These are phyloP conservation scores for Cladosporium halotolerans DNA, from an alignment of 2,329 filamentous ascomycete genomes.

Conservation along the genomic window DNA sequence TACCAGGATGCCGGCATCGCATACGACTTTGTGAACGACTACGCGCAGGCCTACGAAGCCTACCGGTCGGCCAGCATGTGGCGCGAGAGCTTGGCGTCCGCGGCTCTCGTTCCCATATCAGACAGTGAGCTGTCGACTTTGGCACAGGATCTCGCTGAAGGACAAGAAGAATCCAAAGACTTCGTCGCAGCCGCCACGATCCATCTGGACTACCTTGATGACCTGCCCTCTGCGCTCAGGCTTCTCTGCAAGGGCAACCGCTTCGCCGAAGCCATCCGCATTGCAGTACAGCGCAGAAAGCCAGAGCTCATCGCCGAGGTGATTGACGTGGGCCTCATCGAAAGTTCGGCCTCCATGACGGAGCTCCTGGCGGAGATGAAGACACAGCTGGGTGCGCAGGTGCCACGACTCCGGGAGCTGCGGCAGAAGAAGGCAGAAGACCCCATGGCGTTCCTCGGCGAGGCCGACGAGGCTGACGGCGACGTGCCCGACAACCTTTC, in stretches of 20 bases:
- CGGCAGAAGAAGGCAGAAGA: slow-evolving; percentile 75
- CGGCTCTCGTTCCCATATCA: slow-evolving; percentile 61
- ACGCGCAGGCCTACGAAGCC: slow-evolving; percentile 67
- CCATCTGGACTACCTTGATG: slow-evolving; percentile 71
- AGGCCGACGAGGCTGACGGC: slow-evolving; percentile 39
- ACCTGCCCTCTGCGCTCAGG: slow-evolving; percentile 63
- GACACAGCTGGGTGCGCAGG: slow-evolving; percentile 72
- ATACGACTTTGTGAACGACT: slow-evolving; percentile 78
- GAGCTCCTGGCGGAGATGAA: slow-evolving; percentile 94
- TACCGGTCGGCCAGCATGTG: slow-evolving; percentile 83
- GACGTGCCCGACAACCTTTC: slow-evolving; percentile 91
- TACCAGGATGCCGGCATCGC: slow-evolving; percentile 82
- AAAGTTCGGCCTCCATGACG: slow-evolving; percentile 74
- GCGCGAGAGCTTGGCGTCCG: slow-evolving; percentile 82
- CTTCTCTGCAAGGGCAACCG: slow-evolving; percentile 79
- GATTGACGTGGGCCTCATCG: slow-evolving; percentile 72
- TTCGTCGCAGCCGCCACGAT: slow-evolving; percentile 74
- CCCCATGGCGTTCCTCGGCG: slow-evolving; percentile 78
- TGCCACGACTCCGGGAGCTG: slow-evolving; percentile 78
- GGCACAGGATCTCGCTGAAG: slow-evolving; percentile 69
- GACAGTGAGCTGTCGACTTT: slow-evolving; percentile 57
- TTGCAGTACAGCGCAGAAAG: slow-evolving; percentile 57
- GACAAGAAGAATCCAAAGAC: slow-evolving; percentile 76
- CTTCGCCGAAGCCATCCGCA: slow-evolving; percentile 82
- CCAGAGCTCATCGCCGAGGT: slow-evolving; percentile 59